A percentile compares a stretch with the other conserved stretches of the same genome.
These are phyloP conservation scores for Trametes polyzona DNA, from an alignment of 1,284 basidiomycete species.

Conservation along the genomic window DNA sequence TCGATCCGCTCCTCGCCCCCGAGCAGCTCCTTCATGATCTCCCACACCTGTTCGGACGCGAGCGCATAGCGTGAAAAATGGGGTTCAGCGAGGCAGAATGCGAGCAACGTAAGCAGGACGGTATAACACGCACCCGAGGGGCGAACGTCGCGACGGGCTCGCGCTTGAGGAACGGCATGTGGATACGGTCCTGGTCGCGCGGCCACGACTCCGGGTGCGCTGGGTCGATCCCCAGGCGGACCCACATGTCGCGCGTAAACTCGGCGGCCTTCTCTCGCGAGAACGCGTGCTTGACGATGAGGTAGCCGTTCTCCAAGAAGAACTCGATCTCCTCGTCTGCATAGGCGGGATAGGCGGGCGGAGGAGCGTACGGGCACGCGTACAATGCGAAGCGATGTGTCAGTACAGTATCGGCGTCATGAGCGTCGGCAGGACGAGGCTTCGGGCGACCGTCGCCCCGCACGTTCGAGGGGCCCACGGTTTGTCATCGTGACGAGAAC, in stretches of 20 bases:
- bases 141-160: constrained; percentile 53
- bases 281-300: constrained; percentile 59
- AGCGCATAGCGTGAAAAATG: background rate
- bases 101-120: too few species aligned
- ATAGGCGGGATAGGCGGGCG: background rate
- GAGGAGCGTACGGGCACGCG: background rate
- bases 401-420: too few species aligned
- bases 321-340: constrained; percentile 52
- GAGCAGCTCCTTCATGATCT: constrained; percentile 58
- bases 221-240: constrained; percentile 55
- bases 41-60: constrained; percentile 50
- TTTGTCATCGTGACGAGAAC: too few species aligned
- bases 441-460: too few species aligned
- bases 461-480: too few species aligned
- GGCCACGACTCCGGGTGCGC: constrained; percentile 56
- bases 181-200: constrained; percentile 50
- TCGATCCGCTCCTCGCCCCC: constrained; percentile 62
- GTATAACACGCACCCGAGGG: constrained; percentile 54
- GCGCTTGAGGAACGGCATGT: constrained; percentile 56
- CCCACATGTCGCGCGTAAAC: constrained; percentile 55
- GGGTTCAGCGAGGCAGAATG: too few species aligned
- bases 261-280: constrained; percentile 51
- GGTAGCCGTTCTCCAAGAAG: constrained; percentile 59
- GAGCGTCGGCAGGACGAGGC: too few species aligned
- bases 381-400: too few species aligned